These are phyloP conservation scores for Penicillium mononematosum DNA, from an alignment of 495 filamentous ascomycete genomes.

Conservation along the genomic window DNA sequence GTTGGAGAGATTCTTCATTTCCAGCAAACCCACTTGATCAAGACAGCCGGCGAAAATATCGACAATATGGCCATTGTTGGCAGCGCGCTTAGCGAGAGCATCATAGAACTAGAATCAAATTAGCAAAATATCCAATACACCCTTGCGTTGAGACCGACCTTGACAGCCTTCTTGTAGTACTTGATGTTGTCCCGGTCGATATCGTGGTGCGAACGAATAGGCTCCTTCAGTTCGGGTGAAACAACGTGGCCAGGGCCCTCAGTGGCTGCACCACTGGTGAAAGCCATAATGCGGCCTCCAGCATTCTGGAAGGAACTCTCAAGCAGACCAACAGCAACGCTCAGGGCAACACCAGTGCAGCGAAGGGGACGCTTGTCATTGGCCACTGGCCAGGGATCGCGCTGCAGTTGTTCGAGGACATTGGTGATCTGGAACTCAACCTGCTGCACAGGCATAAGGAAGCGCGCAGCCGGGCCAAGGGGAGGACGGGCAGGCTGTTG, in stretches of 20 bases:
- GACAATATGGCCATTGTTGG: constrained; percentile 95
- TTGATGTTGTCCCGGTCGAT: constrained; percentile 99
- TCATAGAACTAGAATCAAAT: constrained; percentile 80
- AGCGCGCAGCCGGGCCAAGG: constrained; percentile 80
- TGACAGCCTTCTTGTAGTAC: constrained; percentile 98
- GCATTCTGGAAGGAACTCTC: constrained; percentile 95
- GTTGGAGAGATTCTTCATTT: constrained; percentile 98
- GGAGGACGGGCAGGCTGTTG: constrained; percentile 76
- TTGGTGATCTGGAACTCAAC: constrained; percentile 99
- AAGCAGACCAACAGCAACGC: constrained; percentile 88
- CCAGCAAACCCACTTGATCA: constrained; percentile 94
- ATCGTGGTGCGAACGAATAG: constrained; percentile 97
- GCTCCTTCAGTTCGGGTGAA: constrained; percentile 93
- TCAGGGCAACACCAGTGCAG: constrained; percentile 94
- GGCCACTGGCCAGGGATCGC: constrained; percentile 96
- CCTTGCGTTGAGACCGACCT: constrained; percentile 54
- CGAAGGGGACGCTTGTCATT: constrained; percentile 89
- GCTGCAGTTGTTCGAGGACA: constrained; percentile 92
- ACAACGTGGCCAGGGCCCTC: constrained; percentile 98
- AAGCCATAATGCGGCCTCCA: constrained; percentile 95
- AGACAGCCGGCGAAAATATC: constrained; percentile 98
- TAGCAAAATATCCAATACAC: constrained; percentile 19
- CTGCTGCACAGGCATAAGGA: constrained; percentile 91
- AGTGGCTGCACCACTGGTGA: constrained; percentile 91
- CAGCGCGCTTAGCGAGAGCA: constrained; percentile 88